Percentiles rank a stretch among this genome's conserved stretches.
These are phyloP conservation scores for Piper betle DNA, from an alignment of 164 flowering plant genomes.

Conservation along the genomic window DNA sequence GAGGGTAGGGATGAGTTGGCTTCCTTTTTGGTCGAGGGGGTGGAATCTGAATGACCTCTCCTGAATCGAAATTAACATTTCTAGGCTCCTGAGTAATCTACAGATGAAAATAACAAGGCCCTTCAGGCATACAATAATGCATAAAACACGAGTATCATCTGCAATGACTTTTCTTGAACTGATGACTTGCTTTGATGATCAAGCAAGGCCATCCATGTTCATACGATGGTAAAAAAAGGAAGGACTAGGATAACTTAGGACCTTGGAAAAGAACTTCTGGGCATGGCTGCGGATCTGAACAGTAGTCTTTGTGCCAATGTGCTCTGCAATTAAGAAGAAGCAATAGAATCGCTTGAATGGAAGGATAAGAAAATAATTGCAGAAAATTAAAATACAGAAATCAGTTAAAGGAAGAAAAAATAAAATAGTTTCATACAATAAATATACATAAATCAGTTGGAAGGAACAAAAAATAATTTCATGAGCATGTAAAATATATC, in stretches of 20 bases:
- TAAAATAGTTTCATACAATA: too few species aligned
- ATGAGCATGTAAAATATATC: neutral
- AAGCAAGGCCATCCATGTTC: slow-evolving; percentile 7
- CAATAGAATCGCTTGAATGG: neutral
- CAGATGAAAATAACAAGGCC: too few species aligned
- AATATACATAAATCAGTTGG: neutral
- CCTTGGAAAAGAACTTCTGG: slow-evolving; percentile 89
- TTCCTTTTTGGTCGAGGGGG: slow-evolving; percentile 89
- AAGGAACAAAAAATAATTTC: neutral
- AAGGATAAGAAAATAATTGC: too few species aligned
- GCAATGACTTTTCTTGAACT: slow-evolving; percentile 8
- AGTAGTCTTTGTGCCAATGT: slow-evolving; percentile 76
- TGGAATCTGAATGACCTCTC: slow-evolving; percentile 61
- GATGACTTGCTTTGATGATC: slow-evolving; percentile 14
- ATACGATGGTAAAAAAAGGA: slow-evolving; percentile 10
- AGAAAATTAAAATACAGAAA: too few species aligned
- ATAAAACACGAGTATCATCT: slow-evolving; percentile 14
- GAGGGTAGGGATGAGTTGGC: slow-evolving; percentile 80
- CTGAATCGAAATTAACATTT: slow-evolving; percentile 17
- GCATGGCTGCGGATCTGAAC: slow-evolving; percentile 96
- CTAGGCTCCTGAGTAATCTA: slow-evolving; percentile 52
- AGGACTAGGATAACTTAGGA: slow-evolving; percentile 16
- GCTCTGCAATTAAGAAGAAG: slow-evolving; percentile 29
- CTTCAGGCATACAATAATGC: neutral
- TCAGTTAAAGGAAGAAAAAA: neutral